Base-by-base conservation (phyloP, 2,329 filamentous ascomycete genomes). In the Phialophora verrucosa region DNA sequence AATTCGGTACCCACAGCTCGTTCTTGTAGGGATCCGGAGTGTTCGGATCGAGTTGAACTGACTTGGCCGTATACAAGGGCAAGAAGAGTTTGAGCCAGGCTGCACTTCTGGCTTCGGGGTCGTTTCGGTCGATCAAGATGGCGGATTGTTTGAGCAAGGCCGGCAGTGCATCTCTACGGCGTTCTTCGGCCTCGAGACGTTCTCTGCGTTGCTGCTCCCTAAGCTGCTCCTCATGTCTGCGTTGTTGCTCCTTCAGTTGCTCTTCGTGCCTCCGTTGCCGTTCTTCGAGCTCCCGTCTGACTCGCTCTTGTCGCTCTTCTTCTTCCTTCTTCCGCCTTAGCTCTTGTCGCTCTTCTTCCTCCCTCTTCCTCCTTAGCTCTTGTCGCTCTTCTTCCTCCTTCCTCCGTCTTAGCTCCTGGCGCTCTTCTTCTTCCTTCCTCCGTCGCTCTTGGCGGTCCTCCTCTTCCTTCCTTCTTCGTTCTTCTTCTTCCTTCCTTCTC, bases 1-100 rank as follows among this genome's bases (percentile, higher is more conserved):
- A 82, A 63, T 83, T 83, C 25, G 80, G 78, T 68, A 83, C 76
- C 81, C 82, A 84, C 71, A 76, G 75, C 64, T 83, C 82, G 29
- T 79, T 75, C 17, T 76, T 77, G 42, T 77, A 62, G 35, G 79
- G 76, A 20, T 65, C 60, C 20, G 72, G 71, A 72, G 78, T 81
- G 27, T 68, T 67, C 14, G 77, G 75, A 62, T 83, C 78, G 10
- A 84, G 75, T 64, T 83, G 78, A 38, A 73, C 71, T 7, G 79
- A 81, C 50, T 75, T 75, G 8, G 78, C 82, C 23, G 79, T 81
- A 38, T 79, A 78, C 23, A 84, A 70, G 25, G 82, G 82, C 71
- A 82, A 76, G 70, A 82, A 82, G 57, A 79, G 79, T 59, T 75
- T 76, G 42, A 83, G 75, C 78, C 81, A 83, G 25, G 74, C 71